Evolutionary conservation across 495 filamentous ascomycete genomes (phyloP).

Genomic region (Neurospora intermedia): DNA sequence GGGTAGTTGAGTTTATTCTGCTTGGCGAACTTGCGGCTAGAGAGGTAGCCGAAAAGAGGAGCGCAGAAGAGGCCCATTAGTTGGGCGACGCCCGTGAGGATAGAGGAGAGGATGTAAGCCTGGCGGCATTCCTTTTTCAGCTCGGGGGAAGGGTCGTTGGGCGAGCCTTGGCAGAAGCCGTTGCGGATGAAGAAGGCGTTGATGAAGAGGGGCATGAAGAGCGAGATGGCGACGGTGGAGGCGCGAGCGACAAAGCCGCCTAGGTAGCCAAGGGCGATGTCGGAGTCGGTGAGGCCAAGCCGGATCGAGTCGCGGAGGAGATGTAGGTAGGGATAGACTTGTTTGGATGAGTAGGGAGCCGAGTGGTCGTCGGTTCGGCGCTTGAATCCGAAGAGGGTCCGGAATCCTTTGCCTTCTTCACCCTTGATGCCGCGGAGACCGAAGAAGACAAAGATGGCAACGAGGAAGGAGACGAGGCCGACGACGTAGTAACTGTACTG

Average conservation of each 20-base stretch:
- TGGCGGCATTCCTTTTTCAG: slow-evolving; percentile 70
- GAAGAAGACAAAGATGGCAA: slow-evolving; percentile 65
- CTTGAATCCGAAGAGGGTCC: slow-evolving; percentile 35
- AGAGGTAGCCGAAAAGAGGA: slow-evolving; percentile 74
- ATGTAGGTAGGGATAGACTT: slow-evolving; percentile 34
- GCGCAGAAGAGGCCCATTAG: slow-evolving; percentile 75
- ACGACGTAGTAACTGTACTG: slow-evolving; percentile 78
- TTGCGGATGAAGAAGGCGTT: slow-evolving; percentile 81
- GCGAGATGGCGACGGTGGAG: slow-evolving; percentile 87
- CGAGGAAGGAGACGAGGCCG: slow-evolving; percentile 54
- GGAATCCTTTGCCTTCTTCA: slow-evolving; percentile 66
- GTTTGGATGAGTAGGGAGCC: slow-evolving; percentile 9
- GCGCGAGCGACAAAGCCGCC: slow-evolving; percentile 93
- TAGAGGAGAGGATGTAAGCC: slow-evolving; percentile 76
- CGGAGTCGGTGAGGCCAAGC: slow-evolving; percentile 62
- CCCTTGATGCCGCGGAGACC: slow-evolving; percentile 69
- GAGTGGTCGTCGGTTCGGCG: slow-evolving; percentile 8
- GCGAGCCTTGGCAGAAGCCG: slow-evolving; percentile 60
- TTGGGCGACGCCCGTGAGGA: slow-evolving; percentile 80
- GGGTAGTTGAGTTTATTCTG: slow-evolving; percentile 56
- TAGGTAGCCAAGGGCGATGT: slow-evolving; percentile 78
- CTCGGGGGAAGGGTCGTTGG: slow-evolving; percentile 39
- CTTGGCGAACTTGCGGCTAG: slow-evolving; percentile 49
- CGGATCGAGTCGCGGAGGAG: slow-evolving; percentile 53
- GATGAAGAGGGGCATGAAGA: slow-evolving; percentile 86